phyloP scores from a whole-genome alignment of 2,329 filamentous ascomycete genomes.

The Zymoseptoria tritici region DNA sequence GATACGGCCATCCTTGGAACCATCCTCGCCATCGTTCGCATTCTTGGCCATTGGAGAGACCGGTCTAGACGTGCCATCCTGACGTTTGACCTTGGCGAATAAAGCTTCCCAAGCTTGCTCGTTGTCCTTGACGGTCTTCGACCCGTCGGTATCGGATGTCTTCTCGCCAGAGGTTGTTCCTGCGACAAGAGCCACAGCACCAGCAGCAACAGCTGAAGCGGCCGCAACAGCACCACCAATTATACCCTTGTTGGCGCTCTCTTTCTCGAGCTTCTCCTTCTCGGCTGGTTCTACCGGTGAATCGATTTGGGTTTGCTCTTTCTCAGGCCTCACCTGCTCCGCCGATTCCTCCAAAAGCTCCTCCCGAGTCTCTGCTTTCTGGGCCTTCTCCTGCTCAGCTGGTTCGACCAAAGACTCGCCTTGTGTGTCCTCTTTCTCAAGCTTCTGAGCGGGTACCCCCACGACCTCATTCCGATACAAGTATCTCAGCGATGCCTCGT shows the following conservation, averaged over 20 bases:
- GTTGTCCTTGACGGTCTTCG: not conserved
- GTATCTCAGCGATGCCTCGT: constrained; percentile 1
- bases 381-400: constrained; percentile 5
- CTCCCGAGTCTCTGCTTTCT: not conserved
- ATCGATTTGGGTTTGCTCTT: not conserved
- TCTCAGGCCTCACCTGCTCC: not conserved
- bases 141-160: not conserved
- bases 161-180: not conserved
- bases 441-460: not conserved
- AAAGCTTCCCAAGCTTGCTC: not conserved
- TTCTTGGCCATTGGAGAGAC: not conserved
- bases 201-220: constrained; percentile 10
- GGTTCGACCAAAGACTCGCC: not conserved
- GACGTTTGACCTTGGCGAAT: not conserved
- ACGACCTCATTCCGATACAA: not conserved
- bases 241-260: not conserved
- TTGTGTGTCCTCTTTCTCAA: constrained; percentile 1
- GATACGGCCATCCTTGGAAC: not conserved
- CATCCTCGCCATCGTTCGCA: not conserved
- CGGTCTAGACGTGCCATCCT: not conserved
- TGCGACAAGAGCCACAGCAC: constrained; percentile 7
- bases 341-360: not conserved
- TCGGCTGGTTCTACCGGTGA: not conserved
- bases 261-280: constrained; percentile 1
- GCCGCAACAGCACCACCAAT: constrained; percentile 14